A percentile compares a stretch with the other conserved stretches of the same genome.
These are phyloP conservation scores for Panicum hallii DNA, from an alignment of 202 grass and related monocot genomes.

Conservation along the genomic window DNA sequence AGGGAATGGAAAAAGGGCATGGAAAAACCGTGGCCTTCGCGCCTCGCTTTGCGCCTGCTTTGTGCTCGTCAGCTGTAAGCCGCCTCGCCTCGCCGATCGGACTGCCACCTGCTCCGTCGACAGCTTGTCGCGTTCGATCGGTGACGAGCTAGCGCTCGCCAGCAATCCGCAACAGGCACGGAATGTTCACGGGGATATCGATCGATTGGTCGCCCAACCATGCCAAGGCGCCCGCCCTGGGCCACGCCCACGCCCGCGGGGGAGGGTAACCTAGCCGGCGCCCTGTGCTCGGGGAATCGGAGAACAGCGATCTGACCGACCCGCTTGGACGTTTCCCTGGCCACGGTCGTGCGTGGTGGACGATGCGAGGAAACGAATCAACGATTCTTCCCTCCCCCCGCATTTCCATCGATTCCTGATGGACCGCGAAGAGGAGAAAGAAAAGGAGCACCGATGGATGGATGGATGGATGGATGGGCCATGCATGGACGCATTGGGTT, in stretches of 20 bases:
- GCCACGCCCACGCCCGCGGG: background rate
- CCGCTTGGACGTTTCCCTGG: constrained; percentile 4
- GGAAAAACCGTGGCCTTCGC: constrained; percentile 24
- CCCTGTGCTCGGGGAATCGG: constrained; percentile 5
- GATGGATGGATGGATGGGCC: background rate
- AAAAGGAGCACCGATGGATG: background rate
- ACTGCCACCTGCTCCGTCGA: background rate
- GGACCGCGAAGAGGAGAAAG: background rate
- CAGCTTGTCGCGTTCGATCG: background rate
- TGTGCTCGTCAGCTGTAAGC: constrained; percentile 34
- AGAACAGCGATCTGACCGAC: constrained; percentile 20
- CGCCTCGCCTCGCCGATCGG: background rate
- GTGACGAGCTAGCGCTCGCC: too few species aligned
- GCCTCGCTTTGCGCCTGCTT: background rate
- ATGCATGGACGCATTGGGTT: constrained; percentile 17
- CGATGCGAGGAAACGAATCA: background rate
- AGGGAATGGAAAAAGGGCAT: background rate
- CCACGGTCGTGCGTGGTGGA: background rate
- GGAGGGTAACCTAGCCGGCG: background rate
- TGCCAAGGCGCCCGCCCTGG: background rate
- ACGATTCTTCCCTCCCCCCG: background rate
- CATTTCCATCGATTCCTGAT: constrained; percentile 27
- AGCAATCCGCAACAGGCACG: background rate
- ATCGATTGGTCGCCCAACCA: background rate
- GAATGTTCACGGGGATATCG: background rate